Conservation (phyloP, 306 rosid species). For the Prunus armeniaca region DNA sequence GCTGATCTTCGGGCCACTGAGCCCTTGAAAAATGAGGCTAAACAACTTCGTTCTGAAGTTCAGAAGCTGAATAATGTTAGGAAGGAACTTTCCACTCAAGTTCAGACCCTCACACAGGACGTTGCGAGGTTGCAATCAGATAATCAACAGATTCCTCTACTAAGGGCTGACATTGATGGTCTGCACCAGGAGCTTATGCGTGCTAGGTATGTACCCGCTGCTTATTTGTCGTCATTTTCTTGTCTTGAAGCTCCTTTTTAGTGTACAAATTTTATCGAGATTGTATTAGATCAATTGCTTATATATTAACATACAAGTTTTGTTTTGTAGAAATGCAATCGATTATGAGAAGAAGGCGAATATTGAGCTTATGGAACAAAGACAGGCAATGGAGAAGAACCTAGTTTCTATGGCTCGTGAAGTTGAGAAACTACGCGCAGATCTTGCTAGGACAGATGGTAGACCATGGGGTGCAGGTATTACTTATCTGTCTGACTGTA, state of each 20-base stretch:
- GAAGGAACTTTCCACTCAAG: slow-evolving; percentile 65
- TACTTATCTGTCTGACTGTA: slow-evolving; percentile 14
- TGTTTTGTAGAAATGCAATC: slow-evolving; percentile 46
- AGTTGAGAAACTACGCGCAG: slow-evolving; percentile 86
- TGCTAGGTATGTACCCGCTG: slow-evolving; percentile 51
- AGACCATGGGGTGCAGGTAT: slow-evolving; percentile 87
- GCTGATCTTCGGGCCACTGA: slow-evolving; percentile 67
- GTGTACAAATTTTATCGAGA: not conserved
- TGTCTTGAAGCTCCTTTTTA: slow-evolving; percentile 9
- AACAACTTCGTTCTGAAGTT: slow-evolving; percentile 63
- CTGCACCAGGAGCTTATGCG: slow-evolving; percentile 79
- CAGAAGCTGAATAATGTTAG: slow-evolving; percentile 56
- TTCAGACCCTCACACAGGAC: slow-evolving; percentile 62
- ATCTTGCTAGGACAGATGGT: slow-evolving; percentile 58
- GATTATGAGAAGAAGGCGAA: slow-evolving; percentile 87
- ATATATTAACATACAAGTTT: slow-evolving; percentile 9
- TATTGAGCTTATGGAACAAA: slow-evolving; percentile 80
- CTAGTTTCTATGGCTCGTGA: slow-evolving; percentile 90
- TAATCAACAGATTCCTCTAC: slow-evolving; percentile 60
- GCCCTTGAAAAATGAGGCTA: slow-evolving; percentile 69
- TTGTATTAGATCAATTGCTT: not conserved
- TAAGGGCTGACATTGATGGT: slow-evolving; percentile 68
- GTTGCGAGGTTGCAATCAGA: slow-evolving; percentile 63
- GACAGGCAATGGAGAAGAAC: slow-evolving; percentile 84
- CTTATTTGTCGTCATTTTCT: slow-evolving; percentile 12